Evolutionary conservation across 495 filamentous ascomycete species (phyloP), one percentile per base, ranked within the genome.

Genomic region (Cairneyella variabilis): DNA sequence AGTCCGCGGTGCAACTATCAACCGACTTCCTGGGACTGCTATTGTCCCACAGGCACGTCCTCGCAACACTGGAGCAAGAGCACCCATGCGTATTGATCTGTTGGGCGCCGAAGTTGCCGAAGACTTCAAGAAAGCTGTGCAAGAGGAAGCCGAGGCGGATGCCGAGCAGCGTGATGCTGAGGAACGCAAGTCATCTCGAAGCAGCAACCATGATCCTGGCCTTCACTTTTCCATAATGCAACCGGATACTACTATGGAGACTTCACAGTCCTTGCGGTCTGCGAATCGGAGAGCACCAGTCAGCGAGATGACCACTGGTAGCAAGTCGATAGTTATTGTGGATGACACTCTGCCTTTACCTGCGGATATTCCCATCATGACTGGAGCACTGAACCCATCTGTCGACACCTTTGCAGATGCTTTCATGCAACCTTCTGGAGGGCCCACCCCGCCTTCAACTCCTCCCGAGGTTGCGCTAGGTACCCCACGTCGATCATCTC

Each of bases 251-350:
- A 53, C 51, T 10, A 26, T 56, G 4, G 59, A 57, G 40, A 14
- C 54, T 16, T 41, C 56, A 16, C 34, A 56, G n/a, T 32, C 28
- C 8, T 30, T n/a, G 2, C 34, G 58, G n/a, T 32, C 28, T 10
- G 38, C 14, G 2, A 48, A 42, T 22, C 37, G 45, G 17, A 44
- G 51, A 38, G 48, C 41, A 16, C 40, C 59, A 32, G 22, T 54
- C 9, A 86, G 83, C 58, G 83, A 75, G 25, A 73, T 95, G 27
- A 92, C 89, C 0, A 76, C 74, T 32, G 89, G 88, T 6, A 95
- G 89, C 67, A 80, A 88, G 56, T 95, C 90, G 0, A 93, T 96
- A 57, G 80, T 95, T 25, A 93, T 96, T 59, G 82, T 95, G 14
- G 88, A 96, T 63, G 86, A 85, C 48, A 85, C 83, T 3, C 51